Percentiles rank a stretch among this genome's conserved stretches.
phyloP scores from a whole-genome alignment of 208 protist species.

The Crithidia brevicula region DNA sequence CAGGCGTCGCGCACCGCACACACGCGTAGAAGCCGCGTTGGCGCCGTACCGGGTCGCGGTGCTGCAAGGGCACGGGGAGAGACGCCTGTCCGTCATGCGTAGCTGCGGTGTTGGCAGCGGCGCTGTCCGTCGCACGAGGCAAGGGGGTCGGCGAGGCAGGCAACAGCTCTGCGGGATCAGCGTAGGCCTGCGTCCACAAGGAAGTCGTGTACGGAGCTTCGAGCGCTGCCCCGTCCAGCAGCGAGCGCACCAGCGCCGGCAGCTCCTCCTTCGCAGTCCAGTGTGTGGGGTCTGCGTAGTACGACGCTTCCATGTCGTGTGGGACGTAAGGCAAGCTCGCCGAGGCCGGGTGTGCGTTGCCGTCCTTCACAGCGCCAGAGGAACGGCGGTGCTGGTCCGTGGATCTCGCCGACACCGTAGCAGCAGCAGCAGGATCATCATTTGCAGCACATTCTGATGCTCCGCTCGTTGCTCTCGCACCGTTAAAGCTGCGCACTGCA shows the following conservation, averaged over 20 bases:
- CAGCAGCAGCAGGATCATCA: no score
- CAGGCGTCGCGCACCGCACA: constrained; percentile 65
- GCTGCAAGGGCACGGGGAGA: constrained; percentile 15
- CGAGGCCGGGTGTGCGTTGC: background rate
- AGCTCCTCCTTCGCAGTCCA: constrained; percentile 24
- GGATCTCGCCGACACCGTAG: no score
- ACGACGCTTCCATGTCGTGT: constrained; percentile 27
- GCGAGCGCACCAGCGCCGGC: constrained; percentile 25
- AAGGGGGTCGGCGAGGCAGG: background rate
- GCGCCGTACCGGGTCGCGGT: constrained; percentile 39
- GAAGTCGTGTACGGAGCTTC: constrained; percentile 73
- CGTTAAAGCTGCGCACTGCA: no score
- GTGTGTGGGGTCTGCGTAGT: constrained; percentile 15
- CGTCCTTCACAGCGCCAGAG: background rate
- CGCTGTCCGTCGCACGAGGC: background rate
- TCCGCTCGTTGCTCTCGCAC: no score
- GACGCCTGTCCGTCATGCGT: no score
- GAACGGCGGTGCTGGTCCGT: background rate
- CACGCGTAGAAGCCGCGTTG: constrained; percentile 75
- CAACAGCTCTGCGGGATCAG: constrained; percentile 25
- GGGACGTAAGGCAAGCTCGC: constrained; percentile 11
- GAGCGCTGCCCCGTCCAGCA: constrained; percentile 60
- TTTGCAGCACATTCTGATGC: no score
- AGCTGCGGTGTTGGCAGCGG: background rate
- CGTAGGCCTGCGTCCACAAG: constrained; percentile 66